Evolutionary conservation across 225 moss, liverwort and hornwort species (phyloP).

Genomic region (Pseudisothecium myosuroides): DNA sequence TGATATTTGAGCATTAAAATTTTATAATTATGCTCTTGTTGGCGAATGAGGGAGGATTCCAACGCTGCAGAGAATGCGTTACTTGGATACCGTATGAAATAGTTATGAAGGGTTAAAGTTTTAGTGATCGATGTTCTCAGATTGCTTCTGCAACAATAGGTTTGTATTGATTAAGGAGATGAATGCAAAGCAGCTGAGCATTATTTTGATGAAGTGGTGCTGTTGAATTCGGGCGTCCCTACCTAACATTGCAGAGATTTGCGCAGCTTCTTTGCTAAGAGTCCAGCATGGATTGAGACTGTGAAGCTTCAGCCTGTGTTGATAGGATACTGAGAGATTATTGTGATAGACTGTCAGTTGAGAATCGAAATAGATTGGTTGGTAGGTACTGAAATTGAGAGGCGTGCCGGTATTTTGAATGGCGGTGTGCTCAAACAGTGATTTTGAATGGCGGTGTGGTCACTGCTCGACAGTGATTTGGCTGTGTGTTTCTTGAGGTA

Average conservation of each 20-base stretch:
- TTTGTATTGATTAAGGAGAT: not conserved
- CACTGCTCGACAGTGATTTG: not conserved
- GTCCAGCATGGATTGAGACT: not conserved
- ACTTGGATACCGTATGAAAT: not conserved
- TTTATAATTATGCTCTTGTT: not conserved
- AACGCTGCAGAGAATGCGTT: not conserved
- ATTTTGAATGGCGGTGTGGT: not conserved
- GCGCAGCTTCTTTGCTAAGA: not conserved
- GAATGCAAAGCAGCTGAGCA: not conserved
- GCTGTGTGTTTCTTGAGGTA: slow-evolving; percentile 2
- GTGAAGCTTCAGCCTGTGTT: not conserved
- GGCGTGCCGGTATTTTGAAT: not conserved
- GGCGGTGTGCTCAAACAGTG: not conserved
- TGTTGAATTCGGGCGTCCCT: not conserved
- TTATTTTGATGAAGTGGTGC: not conserved
- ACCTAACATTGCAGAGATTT: not conserved
- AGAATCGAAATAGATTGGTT: not conserved
- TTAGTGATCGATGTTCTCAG: not conserved
- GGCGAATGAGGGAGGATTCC: not conserved
- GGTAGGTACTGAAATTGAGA: not conserved
- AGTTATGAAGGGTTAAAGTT: not conserved
- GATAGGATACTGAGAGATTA: not conserved
- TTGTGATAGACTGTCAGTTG: not conserved
- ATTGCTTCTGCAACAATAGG: not conserved
- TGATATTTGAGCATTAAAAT: not conserved